A percentile compares a stretch with the other conserved stretches of the same genome.
Evolutionary conservation across 768 basidiomycete species (phyloP).

Genomic region (Tulasnella sp.): DNA sequence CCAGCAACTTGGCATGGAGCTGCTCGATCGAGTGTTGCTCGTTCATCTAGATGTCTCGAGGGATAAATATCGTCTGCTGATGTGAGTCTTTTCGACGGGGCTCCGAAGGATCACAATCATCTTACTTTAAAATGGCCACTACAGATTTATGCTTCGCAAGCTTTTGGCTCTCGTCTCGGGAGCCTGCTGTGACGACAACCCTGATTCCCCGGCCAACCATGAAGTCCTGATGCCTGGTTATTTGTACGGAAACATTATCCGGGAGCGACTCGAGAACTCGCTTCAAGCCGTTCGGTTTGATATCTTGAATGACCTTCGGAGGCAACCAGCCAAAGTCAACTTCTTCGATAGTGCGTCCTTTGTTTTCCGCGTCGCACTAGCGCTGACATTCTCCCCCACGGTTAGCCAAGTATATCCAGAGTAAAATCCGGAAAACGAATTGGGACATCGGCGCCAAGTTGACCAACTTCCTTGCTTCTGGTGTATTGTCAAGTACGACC

Average conservation of each 20-base stretch:
- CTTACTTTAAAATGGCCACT: constrained; percentile 25
- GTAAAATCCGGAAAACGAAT: constrained; percentile 65
- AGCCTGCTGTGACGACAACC: constrained; percentile 88
- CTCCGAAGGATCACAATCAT: not conserved
- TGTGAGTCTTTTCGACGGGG: constrained; percentile 52
- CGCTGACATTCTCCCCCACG: constrained; percentile 17
- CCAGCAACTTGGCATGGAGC: constrained; percentile 69
- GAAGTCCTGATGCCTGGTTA: constrained; percentile 92
- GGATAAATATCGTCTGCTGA: constrained; percentile 91
- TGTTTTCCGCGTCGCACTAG: not conserved
- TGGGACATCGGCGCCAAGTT: constrained; percentile 89
- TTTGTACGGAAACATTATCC: constrained; percentile 95
- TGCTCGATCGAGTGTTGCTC: constrained; percentile 79
- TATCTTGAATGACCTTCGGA: constrained; percentile 47
- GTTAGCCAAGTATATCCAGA: constrained; percentile 74
- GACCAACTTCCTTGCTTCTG: constrained; percentile 94
- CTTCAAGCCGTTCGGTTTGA: constrained; percentile 46
- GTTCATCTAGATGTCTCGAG: constrained; percentile 83
- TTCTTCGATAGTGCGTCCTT: constrained; percentile 73
- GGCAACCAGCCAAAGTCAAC: constrained; percentile 82
- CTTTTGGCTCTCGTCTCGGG: constrained; percentile 87
- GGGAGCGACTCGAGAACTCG: constrained; percentile 91
- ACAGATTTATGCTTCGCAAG: constrained; percentile 95
- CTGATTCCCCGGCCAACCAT: constrained; percentile 98
- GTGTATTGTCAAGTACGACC: constrained; percentile 89